phyloP scores from a whole-genome alignment of 331 rosid genomes.

The Cucumis variabilis region DNA sequence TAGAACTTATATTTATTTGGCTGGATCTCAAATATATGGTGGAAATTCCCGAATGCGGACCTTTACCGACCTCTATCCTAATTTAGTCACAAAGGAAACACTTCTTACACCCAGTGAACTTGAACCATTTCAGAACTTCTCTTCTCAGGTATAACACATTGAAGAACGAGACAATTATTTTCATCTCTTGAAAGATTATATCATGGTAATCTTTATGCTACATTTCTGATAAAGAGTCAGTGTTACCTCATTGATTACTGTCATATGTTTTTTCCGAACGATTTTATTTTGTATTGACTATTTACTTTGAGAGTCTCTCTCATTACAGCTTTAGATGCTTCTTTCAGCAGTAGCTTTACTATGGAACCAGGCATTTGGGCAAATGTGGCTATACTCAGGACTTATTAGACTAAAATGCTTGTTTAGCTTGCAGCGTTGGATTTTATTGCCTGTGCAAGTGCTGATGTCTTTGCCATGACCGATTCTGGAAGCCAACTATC shows the following conservation, averaged over 20 bases:
- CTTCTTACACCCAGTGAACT: constrained; percentile 77
- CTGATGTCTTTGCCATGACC: constrained; percentile 95
- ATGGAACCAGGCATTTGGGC: not conserved
- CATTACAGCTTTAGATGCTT: not conserved
- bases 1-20: constrained; percentile 78
- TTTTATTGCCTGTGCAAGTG: constrained; percentile 87
- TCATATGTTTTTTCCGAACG: not conserved
- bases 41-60: constrained; percentile 74
- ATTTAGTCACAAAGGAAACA: constrained; percentile 81
- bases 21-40: constrained; percentile 86
- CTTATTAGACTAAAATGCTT: not conserved
- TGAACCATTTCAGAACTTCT: constrained; percentile 82
- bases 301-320: not conserved
- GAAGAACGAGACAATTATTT: not conserved
- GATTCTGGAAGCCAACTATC: constrained; percentile 99
- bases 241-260: not conserved
- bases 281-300: not conserved
- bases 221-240: not conserved
- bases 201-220: not conserved
- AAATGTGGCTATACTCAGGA: not conserved
- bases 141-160: constrained; percentile 69
- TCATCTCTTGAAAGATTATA: not conserved
- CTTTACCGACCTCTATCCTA: constrained; percentile 83
- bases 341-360: not conserved
- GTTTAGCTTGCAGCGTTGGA: constrained; percentile 93